A percentile compares a stretch with the other conserved stretches of the same genome.
These are phyloP conservation scores for Cordyceps javanica DNA, from an alignment of 2,329 filamentous ascomycete species.

Conservation along the genomic window DNA sequence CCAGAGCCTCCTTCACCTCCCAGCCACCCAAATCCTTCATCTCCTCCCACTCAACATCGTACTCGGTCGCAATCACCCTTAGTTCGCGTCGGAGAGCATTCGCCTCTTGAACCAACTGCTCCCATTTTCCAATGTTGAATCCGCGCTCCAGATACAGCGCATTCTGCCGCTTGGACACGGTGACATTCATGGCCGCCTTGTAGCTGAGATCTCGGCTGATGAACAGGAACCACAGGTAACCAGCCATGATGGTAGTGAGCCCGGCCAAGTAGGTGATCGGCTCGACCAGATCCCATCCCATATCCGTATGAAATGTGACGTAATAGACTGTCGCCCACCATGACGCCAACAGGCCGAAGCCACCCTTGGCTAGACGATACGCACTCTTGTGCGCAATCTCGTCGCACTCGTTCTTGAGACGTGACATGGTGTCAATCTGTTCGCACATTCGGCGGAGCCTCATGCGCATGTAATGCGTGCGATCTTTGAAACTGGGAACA, in stretches of 20 bases:
- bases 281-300: slow-evolving; percentile 88
- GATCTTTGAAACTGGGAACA: slow-evolving; percentile 81
- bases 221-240: slow-evolving; percentile 90
- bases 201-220: slow-evolving; percentile 88
- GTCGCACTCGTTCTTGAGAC: slow-evolving; percentile 78
- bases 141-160: slow-evolving; percentile 69
- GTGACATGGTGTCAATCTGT: slow-evolving; percentile 62
- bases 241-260: slow-evolving; percentile 78
- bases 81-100: slow-evolving; percentile 75
- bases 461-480: slow-evolving; percentile 83
- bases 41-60: slow-evolving; percentile 88
- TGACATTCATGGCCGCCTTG: slow-evolving; percentile 79
- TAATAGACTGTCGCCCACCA: slow-evolving; percentile 85
- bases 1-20: slow-evolving; percentile 52
- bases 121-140: slow-evolving; percentile 73
- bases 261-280: slow-evolving; percentile 85
- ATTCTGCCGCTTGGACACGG: slow-evolving; percentile 70
- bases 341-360: slow-evolving; percentile 63
- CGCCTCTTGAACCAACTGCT: slow-evolving; percentile 69
- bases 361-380: slow-evolving; percentile 71
- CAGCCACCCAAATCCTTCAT: slow-evolving; percentile 64
- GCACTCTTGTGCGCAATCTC: slow-evolving; percentile 68
- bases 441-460: slow-evolving; percentile 65
- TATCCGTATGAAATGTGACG: slow-evolving; percentile 62
- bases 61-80: slow-evolving; percentile 73